Base-by-base conservation (phyloP, 257 asterid genomes). In the Gentiana dahurica region DNA sequence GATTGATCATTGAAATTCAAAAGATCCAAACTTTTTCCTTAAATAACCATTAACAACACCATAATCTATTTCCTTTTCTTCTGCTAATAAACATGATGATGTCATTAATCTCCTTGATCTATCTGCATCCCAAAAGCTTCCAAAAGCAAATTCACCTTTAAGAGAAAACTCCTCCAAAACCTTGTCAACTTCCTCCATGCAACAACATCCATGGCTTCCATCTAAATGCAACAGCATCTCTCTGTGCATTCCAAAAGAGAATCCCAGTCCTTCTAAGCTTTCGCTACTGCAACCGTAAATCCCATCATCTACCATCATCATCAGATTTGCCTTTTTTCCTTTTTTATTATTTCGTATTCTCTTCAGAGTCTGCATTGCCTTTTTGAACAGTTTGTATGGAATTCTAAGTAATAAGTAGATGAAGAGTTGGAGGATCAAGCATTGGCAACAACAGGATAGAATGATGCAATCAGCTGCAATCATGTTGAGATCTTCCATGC, bases 391-490 rank as follows among this genome's bases (percentile, higher is more conserved):
- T 43, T 67, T 83, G 49, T 4, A 64, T 1, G 97, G 97, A 12
- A 83, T 70, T 55, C 75, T 89, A 4, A 83, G 76, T 68, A 83
- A 59, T 65, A 89, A 13, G 66, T 81, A 70, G 70, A 83, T 57
- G 65, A 89, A 65, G 67, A 89, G 61, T 61, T 89, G 89, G 63
- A 89, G 76, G 63, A 89, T 66, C 84, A 89, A 65, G 74, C 94
- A 86, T 53, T 83, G 83, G 58, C 95, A 89, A 75, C 97, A 89
- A 54, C 97, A 89, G 24, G 79, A 79, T 49, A 89, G 39, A 66
- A 89, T 95, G 51, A 86, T 65, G 74, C 97, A 85, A 48, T 89
- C 97, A 7, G 94, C 95, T 12, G 89, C 95, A 36, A 76, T 63
- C 54, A 68, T 64, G 72, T 79, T 83, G 13, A 57, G 55, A 63